Percentiles rank a stretch among this genome's conserved stretches.
These are phyloP conservation scores for Linaria vulgaris DNA, from an alignment of 257 asterid species.

Conservation along the genomic window DNA sequence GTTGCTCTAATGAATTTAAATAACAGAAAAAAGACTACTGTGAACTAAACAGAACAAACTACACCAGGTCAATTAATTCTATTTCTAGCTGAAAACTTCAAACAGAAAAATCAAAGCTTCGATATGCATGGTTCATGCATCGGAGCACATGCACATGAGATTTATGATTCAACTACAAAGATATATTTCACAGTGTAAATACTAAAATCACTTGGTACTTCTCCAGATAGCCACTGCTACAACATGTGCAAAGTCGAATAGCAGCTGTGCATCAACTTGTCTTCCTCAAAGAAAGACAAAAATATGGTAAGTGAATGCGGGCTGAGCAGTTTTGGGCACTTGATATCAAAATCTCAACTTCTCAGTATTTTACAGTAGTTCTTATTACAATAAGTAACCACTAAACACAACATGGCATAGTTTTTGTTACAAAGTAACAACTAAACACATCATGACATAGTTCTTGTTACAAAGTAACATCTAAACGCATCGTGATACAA, in stretches of 20 bases:
- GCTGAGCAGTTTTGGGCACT: too few relatives aligned
- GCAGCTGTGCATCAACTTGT: not conserved
- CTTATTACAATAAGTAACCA: not conserved
- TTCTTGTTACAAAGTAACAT: too few relatives aligned
- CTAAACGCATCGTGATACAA: not conserved
- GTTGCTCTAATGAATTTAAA: constrained; percentile 6
- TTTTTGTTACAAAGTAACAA: too few relatives aligned
- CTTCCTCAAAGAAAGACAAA: not conserved
- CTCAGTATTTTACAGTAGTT: not conserved
- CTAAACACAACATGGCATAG: too few relatives aligned
- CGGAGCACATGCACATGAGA: not conserved
- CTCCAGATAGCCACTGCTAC: not conserved
- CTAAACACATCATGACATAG: too few relatives aligned
- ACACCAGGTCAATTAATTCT: not conserved
- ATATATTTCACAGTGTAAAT: not conserved
- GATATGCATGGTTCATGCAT: not conserved
- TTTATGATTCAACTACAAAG: not conserved
- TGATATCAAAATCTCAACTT: too few relatives aligned
- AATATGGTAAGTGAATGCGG: not conserved
- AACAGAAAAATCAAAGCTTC: not conserved
- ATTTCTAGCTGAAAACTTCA: not conserved
- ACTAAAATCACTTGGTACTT: not conserved
- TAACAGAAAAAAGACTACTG: too few relatives aligned
- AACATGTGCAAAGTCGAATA: not conserved
- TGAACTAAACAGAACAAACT: not conserved